Evolutionary conservation across 176 grass and related monocot species (phyloP).

Genomic region (Carex myosuroides): DNA sequence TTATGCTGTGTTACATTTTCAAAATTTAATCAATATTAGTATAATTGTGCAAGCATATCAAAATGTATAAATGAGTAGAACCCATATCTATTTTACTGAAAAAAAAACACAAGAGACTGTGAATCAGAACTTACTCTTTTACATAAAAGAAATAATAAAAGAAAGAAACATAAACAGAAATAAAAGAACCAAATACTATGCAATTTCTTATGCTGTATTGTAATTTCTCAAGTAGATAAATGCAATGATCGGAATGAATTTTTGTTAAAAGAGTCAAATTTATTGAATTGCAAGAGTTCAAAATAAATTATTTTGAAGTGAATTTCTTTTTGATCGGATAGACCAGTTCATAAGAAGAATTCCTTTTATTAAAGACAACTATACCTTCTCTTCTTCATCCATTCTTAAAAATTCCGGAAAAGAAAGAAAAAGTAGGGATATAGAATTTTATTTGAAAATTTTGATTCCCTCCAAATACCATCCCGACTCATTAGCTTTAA

Average conservation of each 20-base stretch:
- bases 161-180: background rate
- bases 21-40: conserved; percentile 15
- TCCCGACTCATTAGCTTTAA: background rate
- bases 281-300: background rate
- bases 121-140: background rate
- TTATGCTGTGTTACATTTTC: conserved; percentile 70
- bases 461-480: background rate
- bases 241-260: background rate
- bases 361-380: background rate
- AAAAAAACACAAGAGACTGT: background rate
- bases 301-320: background rate
- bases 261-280: background rate
- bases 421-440: background rate
- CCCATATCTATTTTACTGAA: background rate
- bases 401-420: background rate
- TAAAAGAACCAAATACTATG: background rate
- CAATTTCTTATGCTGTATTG: background rate
- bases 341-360: background rate
- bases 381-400: background rate
- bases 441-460: background rate
- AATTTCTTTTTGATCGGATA: background rate
- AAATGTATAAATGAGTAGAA: background rate
- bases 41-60: background rate
- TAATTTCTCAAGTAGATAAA: background rate
- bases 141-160: background rate